phyloP scores from a whole-genome alignment of 140 eudicot genomes.

The Flaveria floridana region DNA sequence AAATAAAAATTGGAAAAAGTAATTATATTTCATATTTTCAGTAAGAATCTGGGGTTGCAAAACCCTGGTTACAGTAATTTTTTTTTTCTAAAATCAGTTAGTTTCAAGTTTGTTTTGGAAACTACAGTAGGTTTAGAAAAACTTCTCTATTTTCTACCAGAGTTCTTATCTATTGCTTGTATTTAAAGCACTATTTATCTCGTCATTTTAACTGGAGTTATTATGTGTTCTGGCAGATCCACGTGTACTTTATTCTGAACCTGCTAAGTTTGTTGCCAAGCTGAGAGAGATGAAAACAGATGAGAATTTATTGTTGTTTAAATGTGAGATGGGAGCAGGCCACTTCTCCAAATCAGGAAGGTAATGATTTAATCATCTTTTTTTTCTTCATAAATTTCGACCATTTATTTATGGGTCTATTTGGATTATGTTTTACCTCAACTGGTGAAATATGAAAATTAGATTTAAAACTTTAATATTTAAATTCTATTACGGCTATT shows the following conservation, averaged over 20 bases:
- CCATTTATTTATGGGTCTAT: not conserved
- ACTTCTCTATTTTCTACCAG: not conserved
- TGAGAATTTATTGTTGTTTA: slow-evolving; percentile 66
- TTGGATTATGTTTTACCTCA: not conserved
- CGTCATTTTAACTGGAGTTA: slow-evolving; percentile 3
- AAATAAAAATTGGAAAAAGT: not conserved
- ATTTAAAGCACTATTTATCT: not conserved
- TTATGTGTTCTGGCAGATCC: slow-evolving; percentile 64
- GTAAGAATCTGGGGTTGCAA: not conserved
- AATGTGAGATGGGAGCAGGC: slow-evolving; percentile 96
- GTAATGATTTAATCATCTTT: slow-evolving; percentile 30
- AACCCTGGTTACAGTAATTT: not conserved
- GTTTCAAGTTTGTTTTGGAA: not conserved
- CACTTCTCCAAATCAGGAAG: slow-evolving; percentile 97
- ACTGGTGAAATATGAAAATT: not conserved
- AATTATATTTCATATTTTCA: not conserved
- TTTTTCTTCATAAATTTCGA: too few relatives aligned
- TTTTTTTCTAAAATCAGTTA: not conserved
- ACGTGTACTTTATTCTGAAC: slow-evolving; percentile 86
- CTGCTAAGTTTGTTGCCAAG: slow-evolving; percentile 93
- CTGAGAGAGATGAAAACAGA: slow-evolving; percentile 86
- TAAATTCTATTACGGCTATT: not conserved
- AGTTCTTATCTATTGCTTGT: not conserved
- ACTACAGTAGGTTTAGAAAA: too few relatives aligned
- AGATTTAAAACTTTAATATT: not conserved